A percentile compares a stretch with the other conserved stretches of the same genome.
These are phyloP conservation scores for Phoma herbarum DNA, from an alignment of 2,329 filamentous ascomycete genomes.

Conservation along the genomic window DNA sequence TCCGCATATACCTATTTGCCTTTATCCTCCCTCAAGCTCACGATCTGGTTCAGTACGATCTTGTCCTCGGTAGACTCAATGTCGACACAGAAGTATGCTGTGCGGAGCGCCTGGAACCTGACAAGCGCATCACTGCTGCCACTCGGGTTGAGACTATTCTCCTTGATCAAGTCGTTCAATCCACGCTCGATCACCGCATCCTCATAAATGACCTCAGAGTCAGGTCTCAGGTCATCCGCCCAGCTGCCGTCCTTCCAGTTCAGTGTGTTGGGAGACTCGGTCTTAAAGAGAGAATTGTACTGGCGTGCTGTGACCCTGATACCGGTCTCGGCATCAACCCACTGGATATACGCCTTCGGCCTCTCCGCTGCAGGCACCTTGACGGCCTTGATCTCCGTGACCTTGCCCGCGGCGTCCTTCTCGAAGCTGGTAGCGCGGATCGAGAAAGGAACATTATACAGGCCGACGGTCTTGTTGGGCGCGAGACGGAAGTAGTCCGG, in stretches of 20 bases:
- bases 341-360: constrained; percentile 79
- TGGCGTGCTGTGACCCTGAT: constrained; percentile 72
- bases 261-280: constrained; percentile 78
- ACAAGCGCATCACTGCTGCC: constrained; percentile 61
- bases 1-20: constrained; percentile 31
- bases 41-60: constrained; percentile 88
- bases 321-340: constrained; percentile 76
- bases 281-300: constrained; percentile 86
- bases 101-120: constrained; percentile 89
- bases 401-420: constrained; percentile 71
- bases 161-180: constrained; percentile 80
- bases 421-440: constrained; percentile 74
- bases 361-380: constrained; percentile 74
- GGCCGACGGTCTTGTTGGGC: constrained; percentile 76
- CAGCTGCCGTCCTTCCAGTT: constrained; percentile 77
- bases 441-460: constrained; percentile 74
- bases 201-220: constrained; percentile 81
- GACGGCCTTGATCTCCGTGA: constrained; percentile 72
- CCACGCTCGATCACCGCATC: constrained; percentile 84
- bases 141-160: constrained; percentile 43
- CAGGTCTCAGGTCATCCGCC: constrained; percentile 82
- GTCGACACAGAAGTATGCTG: constrained; percentile 88
- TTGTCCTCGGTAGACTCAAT: constrained; percentile 73
- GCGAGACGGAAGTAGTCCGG: constrained; percentile 81
- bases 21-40: constrained; percentile 84